Base-by-base conservation (phyloP, 2,329 filamentous ascomycete genomes). In the Fusarium floridanum region DNA sequence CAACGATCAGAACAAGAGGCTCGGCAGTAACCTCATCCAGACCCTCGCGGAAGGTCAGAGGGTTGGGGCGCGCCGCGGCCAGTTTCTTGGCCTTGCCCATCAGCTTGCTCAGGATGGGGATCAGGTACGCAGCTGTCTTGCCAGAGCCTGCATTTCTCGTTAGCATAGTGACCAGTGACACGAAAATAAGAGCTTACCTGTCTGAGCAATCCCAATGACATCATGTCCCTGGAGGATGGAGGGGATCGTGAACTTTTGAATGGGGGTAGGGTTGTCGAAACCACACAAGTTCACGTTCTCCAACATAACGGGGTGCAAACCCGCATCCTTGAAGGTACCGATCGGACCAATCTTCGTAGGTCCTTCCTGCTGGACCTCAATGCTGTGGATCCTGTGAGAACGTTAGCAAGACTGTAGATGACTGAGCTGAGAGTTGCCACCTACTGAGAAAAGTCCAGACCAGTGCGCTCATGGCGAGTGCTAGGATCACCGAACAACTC, bases 1-100 rank as follows among this genome's bases (percentile, higher is more conserved):
- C 92, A 24, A 99, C 89, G 64, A 99, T 88, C 32, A 98, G 86
- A 0, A 98, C 93, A 8, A 99, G 84, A 6, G 97, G 97, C 86
- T 98, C 95, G 9, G 95, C 96, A 50, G 90, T 90, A 43, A 94
- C 89, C 22, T 76, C 79, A 17, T 86, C 83, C 2, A 83, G 34
- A 2, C 84, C 84, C 3, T 88, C 83, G 12, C 89, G 84, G 78
- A 91, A 92, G 0, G 84, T 87, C 1, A 83, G 82, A 0, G 90
- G 86, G 72, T 92, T 91, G 0, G 95, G 95, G 6, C 95, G 93
- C 53, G 91, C 88, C 6, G 94, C 95, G 1, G 92, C 92, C 8
- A 98, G 85, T 84, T 95, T 95, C 85, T 95, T 97, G 7, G 94
- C 95, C 85, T 98, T 98, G 29, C 97, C 97, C 95, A 98, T 98